Conservation (phyloP, 805 yeast species). For the Candida corydali region DNA sequence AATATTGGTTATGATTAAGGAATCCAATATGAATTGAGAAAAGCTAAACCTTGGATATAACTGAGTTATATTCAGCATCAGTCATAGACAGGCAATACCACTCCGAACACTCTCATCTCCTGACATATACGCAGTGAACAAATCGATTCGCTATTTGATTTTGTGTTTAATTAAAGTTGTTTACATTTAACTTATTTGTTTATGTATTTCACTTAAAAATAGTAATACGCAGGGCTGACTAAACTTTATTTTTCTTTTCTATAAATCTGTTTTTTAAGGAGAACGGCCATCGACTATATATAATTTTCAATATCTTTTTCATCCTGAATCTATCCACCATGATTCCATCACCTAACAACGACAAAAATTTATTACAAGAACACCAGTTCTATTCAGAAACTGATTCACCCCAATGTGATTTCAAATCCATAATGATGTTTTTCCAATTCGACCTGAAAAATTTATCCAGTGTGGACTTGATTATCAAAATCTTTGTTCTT, state of each 20-base stretch:
- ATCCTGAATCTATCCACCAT: slow-evolving; percentile 10
- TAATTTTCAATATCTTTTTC: not conserved
- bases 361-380: slow-evolving; percentile 13
- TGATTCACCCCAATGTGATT: not conserved
- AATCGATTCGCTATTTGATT: no score
- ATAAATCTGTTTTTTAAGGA: not conserved
- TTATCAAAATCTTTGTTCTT: slow-evolving; percentile 1
- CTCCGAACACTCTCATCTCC: no score
- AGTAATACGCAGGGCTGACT: not conserved
- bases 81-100: no score
- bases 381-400: slow-evolving; percentile 9
- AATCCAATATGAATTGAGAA: no score
- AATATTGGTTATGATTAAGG: no score
- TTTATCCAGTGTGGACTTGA: not conserved
- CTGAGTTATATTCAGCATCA: no score
- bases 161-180: not conserved
- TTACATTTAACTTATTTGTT: not conserved
- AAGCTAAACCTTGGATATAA: no score
- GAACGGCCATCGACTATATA: not conserved
- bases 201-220: not conserved
- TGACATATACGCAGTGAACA: no score
- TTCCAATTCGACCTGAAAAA: not conserved
- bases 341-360: slow-evolving; percentile 21
- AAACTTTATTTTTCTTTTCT: not conserved
- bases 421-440: not conserved